Percentiles rank a stretch among this genome's conserved stretches.
Conservation (phyloP, 176 grass and related monocot species). For the Ananas comosus region DNA sequence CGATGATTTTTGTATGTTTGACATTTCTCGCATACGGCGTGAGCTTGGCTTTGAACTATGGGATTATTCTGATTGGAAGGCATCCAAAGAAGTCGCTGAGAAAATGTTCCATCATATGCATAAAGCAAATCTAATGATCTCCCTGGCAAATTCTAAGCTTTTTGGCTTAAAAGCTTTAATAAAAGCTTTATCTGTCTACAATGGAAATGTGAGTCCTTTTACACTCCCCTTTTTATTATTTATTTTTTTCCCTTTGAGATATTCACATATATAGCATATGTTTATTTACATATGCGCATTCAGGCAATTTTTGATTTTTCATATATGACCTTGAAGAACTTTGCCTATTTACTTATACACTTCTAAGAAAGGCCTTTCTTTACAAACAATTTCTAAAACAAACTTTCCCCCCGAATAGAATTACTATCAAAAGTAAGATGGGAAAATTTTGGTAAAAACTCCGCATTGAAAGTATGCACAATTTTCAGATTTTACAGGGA, state of each 20-base stretch:
- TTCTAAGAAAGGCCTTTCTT: too few relatives aligned
- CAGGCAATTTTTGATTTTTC: too few relatives aligned
- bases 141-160: conserved; percentile 53
- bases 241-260: conserved; percentile 15
- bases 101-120: conserved; percentile 59
- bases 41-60: conserved; percentile 67
- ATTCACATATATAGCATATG: neutral
- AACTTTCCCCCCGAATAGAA: too few relatives aligned
- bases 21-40: conserved; percentile 32
- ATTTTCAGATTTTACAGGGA: too few relatives aligned
- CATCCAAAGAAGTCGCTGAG: conserved; percentile 49
- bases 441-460: too few relatives aligned
- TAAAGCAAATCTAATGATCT: conserved; percentile 50
- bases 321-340: too few relatives aligned
- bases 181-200: conserved; percentile 61
- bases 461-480: too few relatives aligned
- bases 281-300: too few relatives aligned
- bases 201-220: conserved; percentile 48
- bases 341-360: too few relatives aligned
- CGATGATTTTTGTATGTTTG: conserved; percentile 36
- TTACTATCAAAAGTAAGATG: too few relatives aligned
- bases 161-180: conserved; percentile 50
- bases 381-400: too few relatives aligned
- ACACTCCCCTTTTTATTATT: neutral
- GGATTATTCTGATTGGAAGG: conserved; percentile 55